phyloP scores from a whole-genome alignment of 768 basidiomycete genomes.

The Pleurotus cornucopiae region DNA sequence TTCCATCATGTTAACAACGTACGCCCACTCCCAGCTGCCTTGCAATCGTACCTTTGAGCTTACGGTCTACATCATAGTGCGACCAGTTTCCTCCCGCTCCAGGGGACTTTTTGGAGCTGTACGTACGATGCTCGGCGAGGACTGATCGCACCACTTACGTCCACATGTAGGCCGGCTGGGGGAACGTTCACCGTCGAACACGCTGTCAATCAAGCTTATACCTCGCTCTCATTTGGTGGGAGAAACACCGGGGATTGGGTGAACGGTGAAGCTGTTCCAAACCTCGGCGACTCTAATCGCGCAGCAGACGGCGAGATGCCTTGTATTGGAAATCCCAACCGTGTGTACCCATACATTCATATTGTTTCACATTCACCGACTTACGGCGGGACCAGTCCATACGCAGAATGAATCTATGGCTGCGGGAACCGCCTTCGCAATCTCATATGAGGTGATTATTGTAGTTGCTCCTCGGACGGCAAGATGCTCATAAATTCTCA shows the following conservation, averaged over 20 bases:
- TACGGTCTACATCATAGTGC: slow-evolving; percentile 23
- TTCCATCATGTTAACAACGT: slow-evolving; percentile 36
- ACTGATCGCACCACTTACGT: no score
- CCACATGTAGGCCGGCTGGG: slow-evolving; percentile 29
- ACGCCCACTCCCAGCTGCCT: slow-evolving; percentile 3
- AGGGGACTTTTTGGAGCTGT: slow-evolving; percentile 42
- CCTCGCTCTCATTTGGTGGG: slow-evolving; percentile 32
- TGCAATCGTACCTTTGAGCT: background rate
- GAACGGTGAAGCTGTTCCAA: slow-evolving; percentile 33
- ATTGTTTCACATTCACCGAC: background rate
- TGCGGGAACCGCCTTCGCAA: slow-evolving; percentile 42
- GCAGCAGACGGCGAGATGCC: slow-evolving; percentile 19
- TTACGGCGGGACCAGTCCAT: slow-evolving; percentile 28
- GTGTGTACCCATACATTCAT: slow-evolving; percentile 15
- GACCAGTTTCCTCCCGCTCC: slow-evolving; percentile 40
- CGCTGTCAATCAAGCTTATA: slow-evolving; percentile 38
- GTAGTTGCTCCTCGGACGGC: background rate
- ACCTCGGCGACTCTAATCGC: slow-evolving; percentile 18
- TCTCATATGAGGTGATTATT: slow-evolving; percentile 30
- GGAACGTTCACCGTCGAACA: slow-evolving; percentile 38
- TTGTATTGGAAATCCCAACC: slow-evolving; percentile 33
- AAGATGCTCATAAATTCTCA: background rate
- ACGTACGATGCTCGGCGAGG: slow-evolving; percentile 8
- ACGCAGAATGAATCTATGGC: slow-evolving; percentile 43
- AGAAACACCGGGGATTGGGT: slow-evolving; percentile 19